A percentile compares a stretch with the other conserved stretches of the same genome.
phyloP scores from a whole-genome alignment of 129 eudicot genomes.

The Dittrichia graveolens region DNA sequence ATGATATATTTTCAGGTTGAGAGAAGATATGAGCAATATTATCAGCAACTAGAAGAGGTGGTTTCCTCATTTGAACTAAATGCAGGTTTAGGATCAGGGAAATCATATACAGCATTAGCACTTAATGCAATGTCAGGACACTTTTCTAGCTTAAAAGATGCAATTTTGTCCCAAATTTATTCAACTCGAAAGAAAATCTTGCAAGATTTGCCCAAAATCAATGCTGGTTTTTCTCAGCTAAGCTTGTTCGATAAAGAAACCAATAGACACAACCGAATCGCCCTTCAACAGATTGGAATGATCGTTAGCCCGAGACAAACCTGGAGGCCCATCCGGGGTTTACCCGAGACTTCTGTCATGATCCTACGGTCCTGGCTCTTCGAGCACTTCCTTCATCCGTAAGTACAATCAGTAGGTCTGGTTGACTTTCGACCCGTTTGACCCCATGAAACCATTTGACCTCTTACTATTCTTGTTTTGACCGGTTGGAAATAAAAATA shows the following conservation, averaged over 20 bases:
- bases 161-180: slow-evolving; percentile 64
- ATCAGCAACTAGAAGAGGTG: slow-evolving; percentile 64
- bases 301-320: slow-evolving; percentile 63
- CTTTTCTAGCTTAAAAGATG: slow-evolving; percentile 73
- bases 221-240: slow-evolving; percentile 59
- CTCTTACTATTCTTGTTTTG: neutral
- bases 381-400: slow-evolving; percentile 97
- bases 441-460: neutral
- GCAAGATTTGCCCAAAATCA: slow-evolving; percentile 62
- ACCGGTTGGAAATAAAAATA: too few relatives aligned
- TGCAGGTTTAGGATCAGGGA: slow-evolving; percentile 87
- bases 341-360: slow-evolving; percentile 87
- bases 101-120: slow-evolving; percentile 82
- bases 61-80: slow-evolving; percentile 72
- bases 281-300: slow-evolving; percentile 82
- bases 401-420: slow-evolving; percentile 29
- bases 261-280: slow-evolving; percentile 45
- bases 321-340: slow-evolving; percentile 90
- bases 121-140: slow-evolving; percentile 91
- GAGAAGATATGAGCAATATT: slow-evolving; percentile 76
- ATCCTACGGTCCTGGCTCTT: slow-evolving; percentile 93
- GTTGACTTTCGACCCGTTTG: slow-evolving; percentile 12
- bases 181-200: slow-evolving; percentile 46
- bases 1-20: slow-evolving; percentile 59
- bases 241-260: slow-evolving; percentile 67